These are phyloP conservation scores for Lactifluus echinatus DNA, from an alignment of 768 basidiomycete species.

Conservation along the genomic window DNA sequence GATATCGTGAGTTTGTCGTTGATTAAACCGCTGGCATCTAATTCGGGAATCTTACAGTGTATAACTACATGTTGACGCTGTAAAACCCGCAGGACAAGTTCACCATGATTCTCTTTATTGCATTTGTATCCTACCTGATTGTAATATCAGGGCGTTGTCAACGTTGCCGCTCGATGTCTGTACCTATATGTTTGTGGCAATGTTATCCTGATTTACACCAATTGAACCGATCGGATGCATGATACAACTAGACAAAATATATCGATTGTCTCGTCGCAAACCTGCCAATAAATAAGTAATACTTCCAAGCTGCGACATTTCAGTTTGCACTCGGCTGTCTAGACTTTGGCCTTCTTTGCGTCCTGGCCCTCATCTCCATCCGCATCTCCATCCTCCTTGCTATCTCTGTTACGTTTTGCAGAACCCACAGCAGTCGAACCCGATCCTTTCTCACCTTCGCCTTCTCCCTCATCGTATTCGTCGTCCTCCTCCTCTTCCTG, in stretches of 20 bases:
- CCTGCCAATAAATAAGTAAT: neutral
- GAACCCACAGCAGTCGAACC: neutral
- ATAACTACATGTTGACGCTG: neutral
- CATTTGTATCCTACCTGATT: neutral
- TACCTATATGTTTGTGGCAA: neutral
- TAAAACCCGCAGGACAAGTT: neutral
- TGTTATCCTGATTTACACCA: neutral
- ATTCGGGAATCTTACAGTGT: neutral
- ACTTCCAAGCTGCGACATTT: neutral
- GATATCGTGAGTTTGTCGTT: neutral
- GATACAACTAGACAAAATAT: neutral
- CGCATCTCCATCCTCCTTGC: neutral
- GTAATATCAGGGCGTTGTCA: neutral
- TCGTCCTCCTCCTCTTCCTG: neutral
- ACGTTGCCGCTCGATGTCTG: neutral
- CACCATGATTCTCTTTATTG: neutral
- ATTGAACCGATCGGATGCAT: neutral
- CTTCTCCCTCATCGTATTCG: neutral
- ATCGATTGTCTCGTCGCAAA: neutral
- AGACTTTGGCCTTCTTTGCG: conserved; percentile 9
- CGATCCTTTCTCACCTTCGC: neutral
- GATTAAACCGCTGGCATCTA: neutral
- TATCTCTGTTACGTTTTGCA: conserved; percentile 6
- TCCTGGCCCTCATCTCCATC: conserved; percentile 1
- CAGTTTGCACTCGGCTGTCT: neutral